These are phyloP conservation scores for Asterophora lycoperdoides DNA, from an alignment of 768 basidiomycete species.

Conservation along the genomic window DNA sequence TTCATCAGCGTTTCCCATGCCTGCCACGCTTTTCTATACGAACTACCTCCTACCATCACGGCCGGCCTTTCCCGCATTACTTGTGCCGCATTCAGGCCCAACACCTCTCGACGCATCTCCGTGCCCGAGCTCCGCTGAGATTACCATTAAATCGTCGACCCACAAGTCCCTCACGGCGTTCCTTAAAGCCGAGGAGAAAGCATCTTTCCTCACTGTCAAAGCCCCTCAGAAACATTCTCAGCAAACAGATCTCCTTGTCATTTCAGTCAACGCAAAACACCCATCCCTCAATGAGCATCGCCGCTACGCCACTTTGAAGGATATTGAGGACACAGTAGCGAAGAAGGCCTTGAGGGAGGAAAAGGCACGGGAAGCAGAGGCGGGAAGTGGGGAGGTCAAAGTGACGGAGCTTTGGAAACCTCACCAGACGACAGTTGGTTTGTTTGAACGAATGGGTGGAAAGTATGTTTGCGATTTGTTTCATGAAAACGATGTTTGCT, in stretches of 20 bases:
- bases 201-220: conserved; percentile 68
- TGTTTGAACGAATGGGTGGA: conserved; percentile 62
- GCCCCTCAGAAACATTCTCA: conserved; percentile 44
- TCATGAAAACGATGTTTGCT: not conserved
- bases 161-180: conserved; percentile 82
- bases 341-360: conserved; percentile 55
- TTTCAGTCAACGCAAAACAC: conserved; percentile 53
- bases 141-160: conserved; percentile 74
- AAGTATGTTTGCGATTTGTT: conserved; percentile 41
- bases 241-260: conserved; percentile 52
- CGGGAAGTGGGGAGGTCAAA: conserved; percentile 43
- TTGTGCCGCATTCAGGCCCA: conserved; percentile 26
- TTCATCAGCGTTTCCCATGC: conserved; percentile 62
- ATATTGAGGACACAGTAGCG: conserved; percentile 59
- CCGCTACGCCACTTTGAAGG: conserved; percentile 56
- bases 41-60: conserved; percentile 73
- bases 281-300: conserved; percentile 50
- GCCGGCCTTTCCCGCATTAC: conserved; percentile 56
- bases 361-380: conserved; percentile 41
- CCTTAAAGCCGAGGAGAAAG: conserved; percentile 74
- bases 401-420: conserved; percentile 79
- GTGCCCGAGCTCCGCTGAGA: conserved; percentile 35
- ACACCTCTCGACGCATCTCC: conserved; percentile 22
- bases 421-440: conserved; percentile 44
- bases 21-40: conserved; percentile 73